Conservation (phyloP, 331 rosid species). For the Ulmus americana region DNA sequence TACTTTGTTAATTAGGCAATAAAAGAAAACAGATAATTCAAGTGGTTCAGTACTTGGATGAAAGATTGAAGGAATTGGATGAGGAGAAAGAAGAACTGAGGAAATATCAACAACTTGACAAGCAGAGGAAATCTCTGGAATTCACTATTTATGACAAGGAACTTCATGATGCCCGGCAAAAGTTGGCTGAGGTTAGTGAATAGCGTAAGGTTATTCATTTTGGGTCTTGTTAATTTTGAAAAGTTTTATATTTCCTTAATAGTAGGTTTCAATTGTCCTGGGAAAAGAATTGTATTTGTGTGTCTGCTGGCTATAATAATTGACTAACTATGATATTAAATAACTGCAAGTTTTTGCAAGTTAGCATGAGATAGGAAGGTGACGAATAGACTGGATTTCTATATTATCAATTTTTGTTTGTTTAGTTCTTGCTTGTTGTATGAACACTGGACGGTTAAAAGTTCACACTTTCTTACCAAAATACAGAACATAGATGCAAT, state of each 20-base stretch:
- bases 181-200: conserved; percentile 67
- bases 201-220: not conserved
- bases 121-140: conserved; percentile 83
- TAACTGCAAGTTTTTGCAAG: not conserved
- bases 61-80: conserved; percentile 84
- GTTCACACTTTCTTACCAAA: too few species aligned
- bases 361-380: not conserved
- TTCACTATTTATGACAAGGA: conserved; percentile 84
- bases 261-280: not conserved
- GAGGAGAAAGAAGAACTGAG: conserved; percentile 96
- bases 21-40: conserved; percentile 92
- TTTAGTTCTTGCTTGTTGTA: not conserved
- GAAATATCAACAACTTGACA: conserved; percentile 93
- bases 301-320: not conserved
- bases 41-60: conserved; percentile 96
- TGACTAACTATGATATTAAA: not conserved
- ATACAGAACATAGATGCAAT: too few species aligned
- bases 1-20: conserved; percentile 54
- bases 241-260: not conserved
- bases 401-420: not conserved
- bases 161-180: conserved; percentile 88
- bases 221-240: not conserved
- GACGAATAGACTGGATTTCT: not conserved
- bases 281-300: not conserved
- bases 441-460: not conserved